These are phyloP conservation scores for Drechslerella dactyloides DNA, from an alignment of 2,329 filamentous ascomycete species.

Conservation along the genomic window DNA sequence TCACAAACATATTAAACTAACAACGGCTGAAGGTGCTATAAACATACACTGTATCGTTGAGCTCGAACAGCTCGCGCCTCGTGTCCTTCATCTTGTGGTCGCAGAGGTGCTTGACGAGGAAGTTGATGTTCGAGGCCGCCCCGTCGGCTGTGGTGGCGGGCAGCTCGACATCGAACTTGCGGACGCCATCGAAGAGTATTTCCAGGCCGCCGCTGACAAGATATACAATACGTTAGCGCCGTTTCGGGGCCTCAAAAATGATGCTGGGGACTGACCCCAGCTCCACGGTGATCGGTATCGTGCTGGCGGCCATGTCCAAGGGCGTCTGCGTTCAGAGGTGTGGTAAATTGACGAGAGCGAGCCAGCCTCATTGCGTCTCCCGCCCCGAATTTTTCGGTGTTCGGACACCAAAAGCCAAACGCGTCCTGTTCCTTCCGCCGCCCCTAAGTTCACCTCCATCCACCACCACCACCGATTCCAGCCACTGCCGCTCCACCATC, in stretches of 20 bases:
- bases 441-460: neutral
- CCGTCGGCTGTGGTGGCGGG: conserved; percentile 67
- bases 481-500: conserved; percentile 15
- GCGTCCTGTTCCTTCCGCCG: conserved; percentile 30
- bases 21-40: neutral
- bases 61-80: conserved; percentile 84
- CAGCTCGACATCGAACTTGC: conserved; percentile 73
- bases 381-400: conserved; percentile 46
- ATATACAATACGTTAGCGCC: conserved; percentile 22
- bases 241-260: no score
- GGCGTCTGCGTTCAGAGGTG: neutral
- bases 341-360: neutral
- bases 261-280: conserved; percentile 61
- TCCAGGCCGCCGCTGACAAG: conserved; percentile 82
- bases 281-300: conserved; percentile 52
- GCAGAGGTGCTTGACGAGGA: conserved; percentile 79
- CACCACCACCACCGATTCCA: conserved; percentile 17
- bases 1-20: no score
- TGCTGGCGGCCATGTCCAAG: conserved; percentile 17
- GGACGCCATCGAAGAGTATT: conserved; percentile 86
- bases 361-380: conserved; percentile 26
- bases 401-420: conserved; percentile 26
- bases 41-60: conserved; percentile 85
- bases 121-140: conserved; percentile 70
- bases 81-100: conserved; percentile 82